These are phyloP conservation scores for Pugionium dolabratum DNA, from an alignment of 345 rosid genomes.

Conservation along the genomic window DNA sequence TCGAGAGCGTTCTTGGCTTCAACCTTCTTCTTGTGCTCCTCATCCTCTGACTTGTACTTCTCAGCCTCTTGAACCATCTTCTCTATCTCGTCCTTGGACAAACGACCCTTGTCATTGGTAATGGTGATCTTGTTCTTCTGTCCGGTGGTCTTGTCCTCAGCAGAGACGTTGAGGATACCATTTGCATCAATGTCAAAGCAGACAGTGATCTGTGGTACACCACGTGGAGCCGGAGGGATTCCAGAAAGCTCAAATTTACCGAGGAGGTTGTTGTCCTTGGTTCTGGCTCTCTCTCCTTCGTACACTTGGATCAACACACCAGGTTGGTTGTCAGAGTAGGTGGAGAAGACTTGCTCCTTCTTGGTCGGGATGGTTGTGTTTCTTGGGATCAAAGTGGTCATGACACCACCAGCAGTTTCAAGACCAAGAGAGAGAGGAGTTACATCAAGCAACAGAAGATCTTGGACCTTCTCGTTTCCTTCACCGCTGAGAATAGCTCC, in stretches of 20 bases:
- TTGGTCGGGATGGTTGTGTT: constrained; percentile 43
- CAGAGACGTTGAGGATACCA: constrained; percentile 56
- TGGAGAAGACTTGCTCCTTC: constrained; percentile 60
- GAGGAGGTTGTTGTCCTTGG: constrained; percentile 45
- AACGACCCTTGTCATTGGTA: constrained; percentile 55
- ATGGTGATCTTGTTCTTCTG: constrained; percentile 62
- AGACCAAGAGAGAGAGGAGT: constrained; percentile 59
- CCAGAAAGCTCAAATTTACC: constrained; percentile 69
- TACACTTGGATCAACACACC: constrained; percentile 44
- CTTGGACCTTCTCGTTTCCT: constrained; percentile 47
- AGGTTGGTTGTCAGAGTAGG: constrained; percentile 46
- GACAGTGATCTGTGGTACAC: constrained; percentile 45
- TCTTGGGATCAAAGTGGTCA: constrained; percentile 41
- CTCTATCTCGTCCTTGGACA: constrained; percentile 55
- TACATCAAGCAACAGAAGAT: constrained; percentile 43
- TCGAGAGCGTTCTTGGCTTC: too few species aligned
- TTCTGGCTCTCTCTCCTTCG: constrained; percentile 48
- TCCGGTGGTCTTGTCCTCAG: constrained; percentile 52
- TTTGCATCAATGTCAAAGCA: too few species aligned
- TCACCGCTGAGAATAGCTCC: constrained; percentile 44
- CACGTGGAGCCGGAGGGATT: constrained; percentile 47
- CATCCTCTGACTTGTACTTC: constrained; percentile 63
- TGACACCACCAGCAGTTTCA: constrained; percentile 52
- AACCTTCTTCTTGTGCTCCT: constrained; percentile 79
- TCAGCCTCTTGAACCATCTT: constrained; percentile 62